Percentiles rank a stretch among this genome's conserved stretches.
phyloP scores from a whole-genome alignment of 176 grass and related monocot species.

The Avena insularis region DNA sequence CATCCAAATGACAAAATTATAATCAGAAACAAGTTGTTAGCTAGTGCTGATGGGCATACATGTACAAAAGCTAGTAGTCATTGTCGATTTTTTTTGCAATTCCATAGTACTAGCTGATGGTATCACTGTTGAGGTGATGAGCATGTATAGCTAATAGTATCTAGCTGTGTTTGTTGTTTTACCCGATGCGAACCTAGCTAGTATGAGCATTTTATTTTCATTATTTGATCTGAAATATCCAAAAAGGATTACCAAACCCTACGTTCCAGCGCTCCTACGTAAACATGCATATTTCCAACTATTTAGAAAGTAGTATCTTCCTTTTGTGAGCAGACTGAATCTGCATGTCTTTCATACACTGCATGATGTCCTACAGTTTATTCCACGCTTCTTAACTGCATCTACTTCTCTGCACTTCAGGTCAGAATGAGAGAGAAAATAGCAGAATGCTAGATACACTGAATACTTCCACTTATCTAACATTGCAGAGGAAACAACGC shows the following conservation, averaged over 20 bases:
- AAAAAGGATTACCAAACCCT: too few species aligned
- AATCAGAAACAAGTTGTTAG: background rate
- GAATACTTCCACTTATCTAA: conserved; percentile 32
- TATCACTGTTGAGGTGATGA: too few species aligned
- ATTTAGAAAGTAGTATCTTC: background rate
- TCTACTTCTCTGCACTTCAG: conserved; percentile 51
- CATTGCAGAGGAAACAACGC: conserved; percentile 78
- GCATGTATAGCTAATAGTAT: too few species aligned
- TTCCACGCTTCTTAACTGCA: conserved; percentile 27
- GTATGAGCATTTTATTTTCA: too few species aligned
- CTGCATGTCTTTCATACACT: background rate
- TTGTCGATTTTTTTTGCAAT: too few species aligned
- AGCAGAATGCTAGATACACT: conserved; percentile 19
- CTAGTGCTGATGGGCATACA: background rate
- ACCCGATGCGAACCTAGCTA: too few species aligned
- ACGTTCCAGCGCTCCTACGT: too few species aligned
- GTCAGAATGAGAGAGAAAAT: conserved; percentile 81
- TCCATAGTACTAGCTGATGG: too few species aligned
- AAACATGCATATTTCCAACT: too few species aligned
- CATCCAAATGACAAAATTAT: background rate
- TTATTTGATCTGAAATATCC: too few species aligned
- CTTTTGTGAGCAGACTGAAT: background rate
- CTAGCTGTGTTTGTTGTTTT: too few species aligned
- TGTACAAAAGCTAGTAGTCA: too few species aligned
- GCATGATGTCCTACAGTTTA: background rate